Conservation (phyloP, 2,329 filamentous ascomycete genomes). For the Paramyrothecium sp. region DNA sequence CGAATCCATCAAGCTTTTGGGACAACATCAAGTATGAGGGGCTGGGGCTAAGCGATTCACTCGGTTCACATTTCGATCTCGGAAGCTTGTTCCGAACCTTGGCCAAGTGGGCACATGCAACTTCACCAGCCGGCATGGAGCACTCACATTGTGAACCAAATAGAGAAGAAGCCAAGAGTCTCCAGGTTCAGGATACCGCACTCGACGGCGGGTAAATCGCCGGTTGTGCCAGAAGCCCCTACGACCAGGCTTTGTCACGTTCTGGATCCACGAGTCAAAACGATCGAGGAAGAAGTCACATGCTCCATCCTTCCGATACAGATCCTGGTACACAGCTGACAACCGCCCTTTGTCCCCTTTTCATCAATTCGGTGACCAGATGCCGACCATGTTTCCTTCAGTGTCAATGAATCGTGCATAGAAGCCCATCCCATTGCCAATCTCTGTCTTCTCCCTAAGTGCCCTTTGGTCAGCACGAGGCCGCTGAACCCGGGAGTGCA, state of each 20-base stretch:
- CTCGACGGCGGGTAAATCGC: too few species aligned
- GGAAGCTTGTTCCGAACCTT: background rate
- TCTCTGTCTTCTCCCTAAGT: conserved; percentile 31
- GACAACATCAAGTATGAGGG: too few species aligned
- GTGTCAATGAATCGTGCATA: conserved; percentile 34
- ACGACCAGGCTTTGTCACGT: too few species aligned
- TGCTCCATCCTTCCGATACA: too few species aligned
- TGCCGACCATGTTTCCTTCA: conserved; percentile 35
- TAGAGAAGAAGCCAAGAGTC: background rate
- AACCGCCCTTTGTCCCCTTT: background rate
- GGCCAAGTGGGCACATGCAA: background rate
- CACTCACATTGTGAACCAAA: background rate
- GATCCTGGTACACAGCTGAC: too few species aligned
- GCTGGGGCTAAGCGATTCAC: background rate
- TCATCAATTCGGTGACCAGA: conserved; percentile 28
- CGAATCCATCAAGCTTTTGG: too few species aligned
- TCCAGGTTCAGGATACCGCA: too few species aligned
- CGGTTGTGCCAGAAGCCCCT: too few species aligned
- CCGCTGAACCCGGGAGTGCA: too few species aligned
- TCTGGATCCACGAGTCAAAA: too few species aligned
- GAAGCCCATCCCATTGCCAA: conserved; percentile 29
- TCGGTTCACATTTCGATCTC: background rate
- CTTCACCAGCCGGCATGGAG: background rate
- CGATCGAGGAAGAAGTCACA: too few species aligned
- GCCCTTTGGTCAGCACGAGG: conserved; percentile 4